Base-by-base conservation (phyloP, 139 green algal species). In the Chlorella vulgaris region DNA sequence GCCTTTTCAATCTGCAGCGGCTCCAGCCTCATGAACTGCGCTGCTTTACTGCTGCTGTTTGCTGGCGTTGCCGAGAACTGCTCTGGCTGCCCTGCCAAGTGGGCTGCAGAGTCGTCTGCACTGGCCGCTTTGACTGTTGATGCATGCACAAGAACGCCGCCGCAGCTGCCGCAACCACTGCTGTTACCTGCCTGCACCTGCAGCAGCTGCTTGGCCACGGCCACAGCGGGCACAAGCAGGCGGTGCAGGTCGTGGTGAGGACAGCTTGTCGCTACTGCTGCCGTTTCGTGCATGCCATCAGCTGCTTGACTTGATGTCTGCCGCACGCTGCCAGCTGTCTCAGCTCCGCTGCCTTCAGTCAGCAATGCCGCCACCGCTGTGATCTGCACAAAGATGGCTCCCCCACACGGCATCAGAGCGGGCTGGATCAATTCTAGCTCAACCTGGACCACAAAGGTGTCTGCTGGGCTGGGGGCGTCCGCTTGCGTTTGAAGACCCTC, bases 381-480 rank as follows among this genome's bases (percentile, higher is more conserved):
- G 0, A 78, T 7, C 71, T 78, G 71, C 71, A 78, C 50, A 38
- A 53, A 63, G 36, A 78, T 67, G 51, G 51, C 21, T 22, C 71
- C 71, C 3, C 71, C 51, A 22, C 71, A 80, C 5, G 74, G 74
- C 74, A 61, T 36, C 35, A 70, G 74, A 26, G 50, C 55, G 19
- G 13, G 26, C 6, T 80, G 33, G 4, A 8, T 26, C 28, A 58
- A 26, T n/a, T 80, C 13, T 8, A 70, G 38, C 58, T 80, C 71
- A 8, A 33, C 71, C 24, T 67, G 71, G 33, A 78, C 6, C 3
- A 47, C 51, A 7, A 8, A n/a, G 7, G n/a, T n/a, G n/a, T n/a
- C 53, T 60, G 67, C 39, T 58, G 67, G 19, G 8, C n/a, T n/a
- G n/a, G n/a, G n/a, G n/a, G n/a, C n/a, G n/a, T n/a, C n/a, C n/a